A percentile compares a stretch with the other conserved stretches of the same genome.
Conservation (phyloP, 2,329 filamentous ascomycete species). For the Trichoderma semiorbis region DNA sequence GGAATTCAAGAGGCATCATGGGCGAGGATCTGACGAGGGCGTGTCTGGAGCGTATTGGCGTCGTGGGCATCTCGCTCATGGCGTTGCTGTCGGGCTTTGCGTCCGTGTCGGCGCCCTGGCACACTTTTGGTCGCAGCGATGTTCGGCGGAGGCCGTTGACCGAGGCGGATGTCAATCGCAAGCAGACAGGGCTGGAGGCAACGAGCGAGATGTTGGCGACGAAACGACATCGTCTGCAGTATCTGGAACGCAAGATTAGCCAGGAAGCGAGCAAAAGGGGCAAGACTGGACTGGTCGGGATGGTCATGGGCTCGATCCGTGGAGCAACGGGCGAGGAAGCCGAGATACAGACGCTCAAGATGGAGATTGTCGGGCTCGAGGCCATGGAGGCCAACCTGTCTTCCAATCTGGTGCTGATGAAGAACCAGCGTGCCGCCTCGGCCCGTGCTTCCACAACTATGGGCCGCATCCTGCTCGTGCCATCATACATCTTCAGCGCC, state of each 20-base stretch:
- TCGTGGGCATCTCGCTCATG: slow-evolving; percentile 84
- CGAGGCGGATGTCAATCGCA: slow-evolving; percentile 71
- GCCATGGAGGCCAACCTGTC: slow-evolving; percentile 73
- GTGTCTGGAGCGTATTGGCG: slow-evolving; percentile 68
- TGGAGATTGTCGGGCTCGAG: slow-evolving; percentile 77
- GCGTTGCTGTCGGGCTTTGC: slow-evolving; percentile 85
- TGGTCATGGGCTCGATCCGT: slow-evolving; percentile 68
- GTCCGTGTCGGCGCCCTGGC: slow-evolving; percentile 83
- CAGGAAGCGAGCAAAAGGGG: slow-evolving; percentile 33
- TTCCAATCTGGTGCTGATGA: slow-evolving; percentile 61
- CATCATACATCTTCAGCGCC: slow-evolving; percentile 65
- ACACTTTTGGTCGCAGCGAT: slow-evolving; percentile 66
- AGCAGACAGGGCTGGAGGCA: slow-evolving; percentile 73
- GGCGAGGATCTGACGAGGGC: slow-evolving; percentile 45
- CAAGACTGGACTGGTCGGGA: slow-evolving; percentile 58
- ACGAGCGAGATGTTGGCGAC: slow-evolving; percentile 74
- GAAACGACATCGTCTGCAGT: slow-evolving; percentile 69
- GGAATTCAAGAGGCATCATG: not conserved
- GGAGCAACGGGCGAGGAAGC: slow-evolving; percentile 58
- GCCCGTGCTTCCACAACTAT: slow-evolving; percentile 63
- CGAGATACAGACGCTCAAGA: slow-evolving; percentile 60
- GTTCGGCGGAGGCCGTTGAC: slow-evolving; percentile 56
- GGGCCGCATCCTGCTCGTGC: slow-evolving; percentile 61
- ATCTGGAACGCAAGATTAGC: slow-evolving; percentile 62
- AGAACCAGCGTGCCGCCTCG: slow-evolving; percentile 59